Evolutionary conservation across 305 asterid genomes (phyloP).

Genomic region (Coffea humblotiana): DNA sequence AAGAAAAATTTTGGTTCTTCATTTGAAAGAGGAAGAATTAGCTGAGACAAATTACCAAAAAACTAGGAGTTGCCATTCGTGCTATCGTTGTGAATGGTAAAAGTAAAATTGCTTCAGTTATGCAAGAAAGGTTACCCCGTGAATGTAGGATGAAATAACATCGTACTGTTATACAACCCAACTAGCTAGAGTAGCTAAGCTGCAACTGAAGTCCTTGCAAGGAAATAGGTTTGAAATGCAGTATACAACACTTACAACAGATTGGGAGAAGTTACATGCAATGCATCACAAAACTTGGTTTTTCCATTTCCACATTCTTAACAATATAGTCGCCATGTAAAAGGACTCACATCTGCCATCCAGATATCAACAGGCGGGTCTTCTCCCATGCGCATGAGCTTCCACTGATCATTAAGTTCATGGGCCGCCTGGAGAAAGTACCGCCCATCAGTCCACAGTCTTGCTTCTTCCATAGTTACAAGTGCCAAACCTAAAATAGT

Average conservation of each 20-base stretch:
- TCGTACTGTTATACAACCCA: not conserved
- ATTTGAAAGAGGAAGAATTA: not conserved
- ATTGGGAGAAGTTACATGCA: not conserved
- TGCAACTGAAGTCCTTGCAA: not conserved
- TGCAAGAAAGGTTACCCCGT: not conserved
- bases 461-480: conserved; percentile 71
- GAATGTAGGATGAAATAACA: not conserved
- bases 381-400: conserved; percentile 91
- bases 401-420: conserved; percentile 82
- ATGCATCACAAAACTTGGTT: not conserved
- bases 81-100: not conserved
- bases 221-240: not conserved
- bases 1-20: not conserved
- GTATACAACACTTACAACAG: not conserved
- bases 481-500: conserved; percentile 73
- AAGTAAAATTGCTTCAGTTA: not conserved
- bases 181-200: not conserved
- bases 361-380: conserved; percentile 80
- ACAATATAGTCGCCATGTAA: not conserved
- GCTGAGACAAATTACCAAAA: not conserved
- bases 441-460: conserved; percentile 95
- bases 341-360: conserved; percentile 82
- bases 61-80: not conserved
- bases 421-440: conserved; percentile 90
- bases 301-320: not conserved